Percentiles rank a stretch among this genome's conserved stretches.
phyloP scores from a whole-genome alignment of 73 alveolate genomes.

The Durusdinium trenchii region DNA sequence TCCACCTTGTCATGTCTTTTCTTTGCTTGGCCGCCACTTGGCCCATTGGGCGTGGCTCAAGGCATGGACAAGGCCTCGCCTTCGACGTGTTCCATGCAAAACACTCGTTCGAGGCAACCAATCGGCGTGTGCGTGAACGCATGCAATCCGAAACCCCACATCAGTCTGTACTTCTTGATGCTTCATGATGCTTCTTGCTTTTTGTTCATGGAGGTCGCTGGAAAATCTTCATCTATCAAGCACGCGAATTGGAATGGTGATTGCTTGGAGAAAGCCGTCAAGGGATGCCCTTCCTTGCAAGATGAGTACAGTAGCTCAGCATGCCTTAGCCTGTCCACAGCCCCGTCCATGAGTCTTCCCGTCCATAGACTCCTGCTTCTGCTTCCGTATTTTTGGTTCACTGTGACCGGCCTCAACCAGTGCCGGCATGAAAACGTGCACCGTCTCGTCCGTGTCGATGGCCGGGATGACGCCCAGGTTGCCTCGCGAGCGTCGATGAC shows the following conservation, averaged over 20 bases:
- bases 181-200: not conserved
- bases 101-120: slow-evolving; percentile 28
- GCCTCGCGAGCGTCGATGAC: slow-evolving; percentile 61
- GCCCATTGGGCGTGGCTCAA: too few species aligned
- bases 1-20: not conserved
- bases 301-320: slow-evolving; percentile 49
- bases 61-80: slow-evolving; percentile 59
- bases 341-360: not conserved
- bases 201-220: slow-evolving; percentile 13
- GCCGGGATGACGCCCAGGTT: slow-evolving; percentile 22
- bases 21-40: not conserved
- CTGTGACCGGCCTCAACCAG: too few species aligned
- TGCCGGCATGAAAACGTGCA: too few species aligned
- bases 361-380: too few species aligned
- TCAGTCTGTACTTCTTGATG: not conserved
- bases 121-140: too few species aligned
- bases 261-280: slow-evolving; percentile 16
- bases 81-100: slow-evolving; percentile 65
- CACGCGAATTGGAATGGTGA: slow-evolving; percentile 44
- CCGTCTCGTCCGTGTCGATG: too few species aligned
- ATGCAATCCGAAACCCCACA: too few species aligned
- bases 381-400: too few species aligned
- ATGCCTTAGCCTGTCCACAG: not conserved
- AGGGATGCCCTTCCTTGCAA: slow-evolving; percentile 35
- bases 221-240: not conserved